Base-by-base conservation (phyloP, 2,329 filamentous ascomycete species). In the Plenodomus biglobosus region DNA sequence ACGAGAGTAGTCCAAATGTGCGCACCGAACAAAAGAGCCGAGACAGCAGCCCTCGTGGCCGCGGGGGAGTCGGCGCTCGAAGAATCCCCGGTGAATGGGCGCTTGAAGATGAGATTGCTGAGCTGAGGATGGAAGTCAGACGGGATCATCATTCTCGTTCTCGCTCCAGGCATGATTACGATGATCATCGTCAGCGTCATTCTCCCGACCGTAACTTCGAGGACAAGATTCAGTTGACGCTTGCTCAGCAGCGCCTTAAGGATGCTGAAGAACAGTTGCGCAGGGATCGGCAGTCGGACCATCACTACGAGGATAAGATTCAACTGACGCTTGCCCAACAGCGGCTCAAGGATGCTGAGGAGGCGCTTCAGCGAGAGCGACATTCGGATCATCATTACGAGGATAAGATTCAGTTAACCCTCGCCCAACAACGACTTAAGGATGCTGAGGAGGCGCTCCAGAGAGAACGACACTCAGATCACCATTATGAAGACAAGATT, bases 101-200 rank as follows among this genome's bases (percentile, higher is more conserved):
- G 11, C 54, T 72, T 2, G 64, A 70, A 36, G 70, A 73, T n/a
- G 62, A 73, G 34, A 53, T 72, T 40, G 64, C 61, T 50, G 58
- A 66, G 27, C 38, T 72, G 21, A 57, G 59, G 40, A 37, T 65
- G 16, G 58, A 71, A 38, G 38, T 70, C 16, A 51, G 42, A 32
- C 62, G 55, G 44, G 56, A 63, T 32, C 52, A 50, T 4, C 62
- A 60, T 34, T 66, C 59, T 30, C 58, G 56, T 16, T 66, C 62
- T 35, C 61, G 64, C 21, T 64, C 63, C 19, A 44, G 49, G 17
- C 59, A 62, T 32, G 59, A 62, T 10, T 35, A 54, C 20, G 52
- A 64, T 38, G 50, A 64, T 22, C 58, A 64, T 37, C 54, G 57
- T 20, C 53, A 56, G 35, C 35, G 18, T 34, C 56, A 50, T 44